Evolutionary conservation across 495 filamentous ascomycete genomes (phyloP).

Genomic region (Entonaema liquescens): DNA sequence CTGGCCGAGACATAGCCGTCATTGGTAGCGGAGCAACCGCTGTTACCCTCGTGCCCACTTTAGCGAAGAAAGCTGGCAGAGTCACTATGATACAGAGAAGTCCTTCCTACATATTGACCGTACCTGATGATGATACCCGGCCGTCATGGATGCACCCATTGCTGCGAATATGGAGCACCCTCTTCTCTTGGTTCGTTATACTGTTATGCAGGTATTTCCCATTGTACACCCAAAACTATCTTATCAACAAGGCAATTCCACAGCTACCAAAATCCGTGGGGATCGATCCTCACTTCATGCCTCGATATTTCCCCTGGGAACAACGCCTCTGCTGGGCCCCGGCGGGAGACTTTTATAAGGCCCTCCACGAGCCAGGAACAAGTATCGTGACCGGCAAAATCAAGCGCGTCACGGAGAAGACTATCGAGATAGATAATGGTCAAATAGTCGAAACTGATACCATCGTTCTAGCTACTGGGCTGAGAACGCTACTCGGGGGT

Average conservation of each 20-base stretch:
- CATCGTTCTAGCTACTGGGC: constrained; percentile 78
- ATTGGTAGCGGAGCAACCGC: constrained; percentile 68
- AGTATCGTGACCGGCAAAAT: constrained; percentile 75
- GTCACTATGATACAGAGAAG: constrained; percentile 68
- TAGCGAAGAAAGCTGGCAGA: constrained; percentile 57
- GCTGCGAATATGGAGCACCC: not conserved
- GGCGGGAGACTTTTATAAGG: constrained; percentile 75
- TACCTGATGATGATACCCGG: constrained; percentile 39
- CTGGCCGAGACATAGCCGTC: constrained; percentile 60
- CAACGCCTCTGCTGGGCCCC: constrained; percentile 78
- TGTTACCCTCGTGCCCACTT: constrained; percentile 61
- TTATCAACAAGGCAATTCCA: constrained; percentile 52
- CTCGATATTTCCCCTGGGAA: constrained; percentile 75
- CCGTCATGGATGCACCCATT: constrained; percentile 7
- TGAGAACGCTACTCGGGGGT: constrained; percentile 65
- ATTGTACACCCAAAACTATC: constrained; percentile 52
- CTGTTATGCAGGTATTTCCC: constrained; percentile 68
- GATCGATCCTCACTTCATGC: constrained; percentile 74
- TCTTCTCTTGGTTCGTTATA: constrained; percentile 45
- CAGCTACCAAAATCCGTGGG: constrained; percentile 66
- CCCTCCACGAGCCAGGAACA: constrained; percentile 64
- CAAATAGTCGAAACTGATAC: constrained; percentile 70
- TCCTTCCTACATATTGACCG: constrained; percentile 65
- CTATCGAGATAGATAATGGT: constrained; percentile 67
- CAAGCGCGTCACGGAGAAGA: constrained; percentile 65